These are phyloP conservation scores for Fraxinus anomala DNA, from an alignment of 257 asterid species.

Conservation along the genomic window DNA sequence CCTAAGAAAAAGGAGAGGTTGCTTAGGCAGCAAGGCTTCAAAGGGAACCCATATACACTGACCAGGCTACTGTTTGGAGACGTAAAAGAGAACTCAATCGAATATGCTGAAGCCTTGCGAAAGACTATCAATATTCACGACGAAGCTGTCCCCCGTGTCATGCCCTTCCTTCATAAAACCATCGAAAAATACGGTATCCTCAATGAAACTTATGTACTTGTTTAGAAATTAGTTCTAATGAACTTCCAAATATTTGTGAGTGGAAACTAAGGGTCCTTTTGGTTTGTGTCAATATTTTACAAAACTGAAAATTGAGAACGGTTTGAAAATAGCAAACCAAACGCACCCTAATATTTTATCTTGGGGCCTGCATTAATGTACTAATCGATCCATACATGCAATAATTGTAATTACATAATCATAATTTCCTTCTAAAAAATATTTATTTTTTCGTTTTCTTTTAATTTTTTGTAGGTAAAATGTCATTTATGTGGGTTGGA, in stretches of 20 bases:
- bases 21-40: constrained; percentile 30
- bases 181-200: constrained; percentile 23
- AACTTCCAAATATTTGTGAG: no score
- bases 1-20: constrained; percentile 29
- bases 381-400: no score
- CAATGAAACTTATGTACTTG: no score
- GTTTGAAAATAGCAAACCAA: no score
- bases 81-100: constrained; percentile 16
- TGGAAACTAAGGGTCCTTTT: no score
- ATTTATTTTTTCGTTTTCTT: no score
- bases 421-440: not conserved
- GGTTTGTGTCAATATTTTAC: no score
- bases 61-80: constrained; percentile 29
- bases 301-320: no score
- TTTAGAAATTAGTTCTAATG: no score
- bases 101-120: not conserved
- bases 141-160: constrained; percentile 29
- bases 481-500: constrained; percentile 44
- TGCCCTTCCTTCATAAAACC: constrained; percentile 30
- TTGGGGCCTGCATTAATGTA: no score
- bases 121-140: constrained; percentile 12
- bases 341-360: no score
- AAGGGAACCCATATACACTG: constrained; percentile 26
- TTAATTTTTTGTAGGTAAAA: constrained; percentile 32
- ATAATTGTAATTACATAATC: no score